Conservation (phyloP, 2,329 filamentous ascomycete genomes). For the Dichotomopilus funicola region DNA sequence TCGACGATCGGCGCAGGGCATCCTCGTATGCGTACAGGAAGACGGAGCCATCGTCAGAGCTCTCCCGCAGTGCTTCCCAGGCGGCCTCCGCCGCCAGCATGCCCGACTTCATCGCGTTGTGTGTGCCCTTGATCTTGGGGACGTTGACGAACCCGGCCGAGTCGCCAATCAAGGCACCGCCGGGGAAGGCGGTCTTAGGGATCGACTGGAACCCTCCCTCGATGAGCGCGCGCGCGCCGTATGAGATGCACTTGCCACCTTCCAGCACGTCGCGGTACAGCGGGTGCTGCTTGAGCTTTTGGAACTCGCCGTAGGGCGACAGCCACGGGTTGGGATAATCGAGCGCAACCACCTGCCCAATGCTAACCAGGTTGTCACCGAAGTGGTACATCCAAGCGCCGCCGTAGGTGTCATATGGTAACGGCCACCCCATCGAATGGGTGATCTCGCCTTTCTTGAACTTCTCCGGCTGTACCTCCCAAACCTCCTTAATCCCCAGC, state of each 20-base stretch:
- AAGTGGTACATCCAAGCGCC: constrained; percentile 99
- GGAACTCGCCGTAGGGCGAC: constrained; percentile 91
- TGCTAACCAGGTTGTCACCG: constrained; percentile 88
- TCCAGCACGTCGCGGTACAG: constrained; percentile 80
- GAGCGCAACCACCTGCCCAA: constrained; percentile 86
- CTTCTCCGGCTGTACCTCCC: constrained; percentile 91
- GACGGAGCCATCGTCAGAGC: constrained; percentile 57
- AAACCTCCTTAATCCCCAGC: constrained; percentile 91
- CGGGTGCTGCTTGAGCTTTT: constrained; percentile 98
- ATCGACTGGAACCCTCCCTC: constrained; percentile 98
- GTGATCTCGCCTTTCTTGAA: constrained; percentile 79
- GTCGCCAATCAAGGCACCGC: constrained; percentile 90
- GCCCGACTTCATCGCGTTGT: constrained; percentile 95
- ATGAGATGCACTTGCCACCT: constrained; percentile 95
- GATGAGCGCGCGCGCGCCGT: constrained; percentile 82
- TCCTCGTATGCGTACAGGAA: constrained; percentile 96
- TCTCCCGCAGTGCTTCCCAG: constrained; percentile 62
- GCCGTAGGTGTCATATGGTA: constrained; percentile 84
- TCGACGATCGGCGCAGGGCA: constrained; percentile 71
- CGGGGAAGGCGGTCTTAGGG: constrained; percentile 92
- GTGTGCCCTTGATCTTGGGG: constrained; percentile 96
- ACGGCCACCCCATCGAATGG: constrained; percentile 88
- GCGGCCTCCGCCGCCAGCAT: constrained; percentile 94
- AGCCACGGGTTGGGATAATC: constrained; percentile 97
- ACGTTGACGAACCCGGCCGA: constrained; percentile 96